These are phyloP conservation scores for Fusarium heterosporum DNA, from an alignment of 2,329 filamentous ascomycete genomes.

Conservation along the genomic window DNA sequence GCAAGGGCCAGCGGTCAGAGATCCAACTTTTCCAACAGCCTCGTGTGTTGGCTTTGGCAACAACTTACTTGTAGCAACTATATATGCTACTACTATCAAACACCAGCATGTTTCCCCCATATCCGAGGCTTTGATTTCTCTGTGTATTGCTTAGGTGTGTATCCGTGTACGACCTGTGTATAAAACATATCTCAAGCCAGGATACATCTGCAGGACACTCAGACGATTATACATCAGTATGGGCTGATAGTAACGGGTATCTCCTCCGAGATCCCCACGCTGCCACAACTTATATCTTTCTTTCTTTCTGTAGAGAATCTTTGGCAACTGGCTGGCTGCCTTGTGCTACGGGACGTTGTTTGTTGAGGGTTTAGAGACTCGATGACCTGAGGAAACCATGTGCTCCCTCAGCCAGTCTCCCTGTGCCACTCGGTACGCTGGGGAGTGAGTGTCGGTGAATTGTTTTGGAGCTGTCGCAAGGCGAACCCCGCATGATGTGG, in stretches of 20 bases:
- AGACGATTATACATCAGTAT: conserved; percentile 45
- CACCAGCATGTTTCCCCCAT: background rate
- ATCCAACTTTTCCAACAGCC: conserved; percentile 1
- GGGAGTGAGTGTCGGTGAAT: conserved; percentile 18
- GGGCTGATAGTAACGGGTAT: conserved; percentile 41
- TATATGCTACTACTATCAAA: background rate
- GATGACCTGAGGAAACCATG: background rate
- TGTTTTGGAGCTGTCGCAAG: conserved; percentile 17
- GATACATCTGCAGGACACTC: conserved; percentile 40
- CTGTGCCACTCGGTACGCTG: background rate
- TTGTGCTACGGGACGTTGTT: background rate
- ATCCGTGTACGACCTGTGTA: background rate
- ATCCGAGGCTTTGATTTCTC: background rate
- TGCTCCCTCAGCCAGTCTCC: background rate
- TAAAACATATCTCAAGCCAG: conserved; percentile 9
- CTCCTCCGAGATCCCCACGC: conserved; percentile 27
- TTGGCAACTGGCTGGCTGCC: background rate
- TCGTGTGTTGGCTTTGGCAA: conserved; percentile 14
- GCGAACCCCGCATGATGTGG: conserved; percentile 32
- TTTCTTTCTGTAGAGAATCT: conserved; percentile 1
- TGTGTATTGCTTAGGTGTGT: conserved; percentile 11
- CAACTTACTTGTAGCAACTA: conserved; percentile 5
- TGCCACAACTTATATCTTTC: conserved; percentile 2
- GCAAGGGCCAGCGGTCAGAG: conserved; percentile 14
- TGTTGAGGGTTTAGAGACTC: conserved; percentile 1